Conservation (phyloP, 2,329 filamentous ascomycete species). For the Calonectria hongkongensis region DNA sequence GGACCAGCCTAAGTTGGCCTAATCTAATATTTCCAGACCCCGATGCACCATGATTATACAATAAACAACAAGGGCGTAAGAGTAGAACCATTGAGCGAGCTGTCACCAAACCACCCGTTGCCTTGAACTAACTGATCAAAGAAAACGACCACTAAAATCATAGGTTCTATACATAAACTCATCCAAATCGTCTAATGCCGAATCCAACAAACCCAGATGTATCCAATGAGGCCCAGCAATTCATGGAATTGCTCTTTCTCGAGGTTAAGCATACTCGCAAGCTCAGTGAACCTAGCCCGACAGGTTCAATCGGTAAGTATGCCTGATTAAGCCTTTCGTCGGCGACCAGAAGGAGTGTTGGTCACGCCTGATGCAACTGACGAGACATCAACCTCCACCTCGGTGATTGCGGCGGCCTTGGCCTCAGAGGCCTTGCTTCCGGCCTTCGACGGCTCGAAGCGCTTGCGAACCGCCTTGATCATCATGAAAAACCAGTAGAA, state of each 20-base stretch:
- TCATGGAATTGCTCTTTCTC: neutral
- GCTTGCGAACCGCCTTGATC: slow-evolving; percentile 85
- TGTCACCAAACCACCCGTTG: neutral
- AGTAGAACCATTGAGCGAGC: neutral
- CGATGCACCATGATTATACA: neutral
- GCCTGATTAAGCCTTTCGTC: slow-evolving; percentile 56
- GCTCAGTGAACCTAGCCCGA: neutral
- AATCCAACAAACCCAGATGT: neutral
- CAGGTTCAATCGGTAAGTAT: neutral
- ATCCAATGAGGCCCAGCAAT: slow-evolving; percentile 14
- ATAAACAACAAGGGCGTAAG: neutral
- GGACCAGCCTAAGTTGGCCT: slow-evolving; percentile 38
- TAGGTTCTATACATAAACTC: slow-evolving; percentile 14
- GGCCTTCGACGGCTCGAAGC: slow-evolving; percentile 75
- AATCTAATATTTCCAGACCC: slow-evolving; percentile 48
- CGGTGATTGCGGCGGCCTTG: slow-evolving; percentile 45
- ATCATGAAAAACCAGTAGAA: slow-evolving; percentile 93
- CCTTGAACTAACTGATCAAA: neutral
- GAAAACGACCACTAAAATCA: neutral
- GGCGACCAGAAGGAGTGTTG: slow-evolving; percentile 46
- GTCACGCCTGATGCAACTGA: slow-evolving; percentile 56
- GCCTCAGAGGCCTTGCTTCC: slow-evolving; percentile 52
- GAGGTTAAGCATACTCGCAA: too few species aligned
- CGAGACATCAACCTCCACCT: slow-evolving; percentile 56
- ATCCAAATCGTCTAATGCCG: slow-evolving; percentile 16